Percentiles rank a stretch among this genome's conserved stretches.
phyloP scores from a whole-genome alignment of 2,329 filamentous ascomycete species.

The Geosmithia flava region DNA sequence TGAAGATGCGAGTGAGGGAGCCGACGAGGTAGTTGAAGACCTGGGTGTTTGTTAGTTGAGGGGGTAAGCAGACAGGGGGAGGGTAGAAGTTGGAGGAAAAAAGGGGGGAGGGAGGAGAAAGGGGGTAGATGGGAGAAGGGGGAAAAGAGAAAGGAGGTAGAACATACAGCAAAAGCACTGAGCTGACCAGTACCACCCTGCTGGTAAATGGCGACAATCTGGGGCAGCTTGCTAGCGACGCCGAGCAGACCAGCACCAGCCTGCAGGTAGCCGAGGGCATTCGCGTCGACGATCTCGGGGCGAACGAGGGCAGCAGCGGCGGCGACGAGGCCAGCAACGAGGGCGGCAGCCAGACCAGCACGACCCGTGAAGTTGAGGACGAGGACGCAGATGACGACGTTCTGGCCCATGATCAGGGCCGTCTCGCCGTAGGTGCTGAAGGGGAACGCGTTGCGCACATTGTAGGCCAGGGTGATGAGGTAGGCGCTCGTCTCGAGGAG shows the following conservation, averaged over 20 bases:
- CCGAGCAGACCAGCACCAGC: conserved; percentile 72
- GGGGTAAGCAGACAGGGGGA: neutral
- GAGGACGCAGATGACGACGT: conserved; percentile 76
- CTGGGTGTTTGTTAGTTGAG: conserved; percentile 30
- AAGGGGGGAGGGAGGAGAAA: neutral
- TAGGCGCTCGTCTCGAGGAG: conserved; percentile 82
- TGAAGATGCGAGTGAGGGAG: conserved; percentile 90
- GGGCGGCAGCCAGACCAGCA: conserved; percentile 55
- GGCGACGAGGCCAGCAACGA: conserved; percentile 64
- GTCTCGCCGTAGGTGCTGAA: conserved; percentile 97
- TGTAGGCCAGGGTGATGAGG: conserved; percentile 86
- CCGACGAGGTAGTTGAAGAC: conserved; percentile 97
- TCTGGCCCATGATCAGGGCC: conserved; percentile 81
- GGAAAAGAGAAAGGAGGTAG: neutral
- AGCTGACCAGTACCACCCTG: conserved; percentile 88
- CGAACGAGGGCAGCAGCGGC: conserved; percentile 60
- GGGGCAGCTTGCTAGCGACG: conserved; percentile 84
- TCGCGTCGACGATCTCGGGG: conserved; percentile 49
- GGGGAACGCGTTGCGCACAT: conserved; percentile 78
- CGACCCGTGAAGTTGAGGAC: conserved; percentile 75
- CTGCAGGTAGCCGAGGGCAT: conserved; percentile 63
- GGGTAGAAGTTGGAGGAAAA: neutral
- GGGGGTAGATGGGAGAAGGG: neutral
- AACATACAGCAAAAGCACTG: conserved; percentile 83
- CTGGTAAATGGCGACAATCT: conserved; percentile 77